These are phyloP conservation scores for Eucalyptus cloeziana DNA, from an alignment of 345 rosid species.

Conservation along the genomic window DNA sequence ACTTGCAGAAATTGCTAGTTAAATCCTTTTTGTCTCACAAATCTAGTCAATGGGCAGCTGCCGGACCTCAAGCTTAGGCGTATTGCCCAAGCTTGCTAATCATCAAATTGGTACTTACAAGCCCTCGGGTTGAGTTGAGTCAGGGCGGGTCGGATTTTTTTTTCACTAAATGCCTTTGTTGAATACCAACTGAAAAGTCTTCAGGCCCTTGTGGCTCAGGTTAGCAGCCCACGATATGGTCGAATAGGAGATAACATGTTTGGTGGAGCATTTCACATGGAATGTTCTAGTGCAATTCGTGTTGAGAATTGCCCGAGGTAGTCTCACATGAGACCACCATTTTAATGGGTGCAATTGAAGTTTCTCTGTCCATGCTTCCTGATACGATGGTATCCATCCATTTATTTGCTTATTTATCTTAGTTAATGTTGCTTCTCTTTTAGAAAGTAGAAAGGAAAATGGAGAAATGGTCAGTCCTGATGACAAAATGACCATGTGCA, in stretches of 20 bases:
- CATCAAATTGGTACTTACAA: neutral
- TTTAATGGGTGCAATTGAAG: neutral
- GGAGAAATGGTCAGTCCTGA: neutral
- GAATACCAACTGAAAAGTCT: neutral
- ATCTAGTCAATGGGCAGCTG: neutral
- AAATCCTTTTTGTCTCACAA: neutral
- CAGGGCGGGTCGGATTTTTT: neutral
- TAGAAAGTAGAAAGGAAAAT: neutral
- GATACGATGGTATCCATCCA: neutral
- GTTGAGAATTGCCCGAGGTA: neutral
- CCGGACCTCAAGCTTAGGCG: neutral
- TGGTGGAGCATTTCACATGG: neutral
- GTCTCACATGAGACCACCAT: neutral
- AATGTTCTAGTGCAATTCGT: neutral
- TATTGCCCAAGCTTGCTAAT: neutral
- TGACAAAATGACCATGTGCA: neutral
- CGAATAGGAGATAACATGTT: neutral
- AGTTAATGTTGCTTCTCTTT: neutral
- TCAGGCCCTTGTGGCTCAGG: neutral
- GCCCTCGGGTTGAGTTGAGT: neutral
- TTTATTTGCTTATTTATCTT: neutral
- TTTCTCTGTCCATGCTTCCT: neutral
- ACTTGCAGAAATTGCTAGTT: neutral
- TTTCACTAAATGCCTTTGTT: neutral
- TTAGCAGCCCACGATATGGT: neutral